Base-by-base conservation (phyloP, 2,329 filamentous ascomycete genomes). In the Sporothrix globosa region DNA sequence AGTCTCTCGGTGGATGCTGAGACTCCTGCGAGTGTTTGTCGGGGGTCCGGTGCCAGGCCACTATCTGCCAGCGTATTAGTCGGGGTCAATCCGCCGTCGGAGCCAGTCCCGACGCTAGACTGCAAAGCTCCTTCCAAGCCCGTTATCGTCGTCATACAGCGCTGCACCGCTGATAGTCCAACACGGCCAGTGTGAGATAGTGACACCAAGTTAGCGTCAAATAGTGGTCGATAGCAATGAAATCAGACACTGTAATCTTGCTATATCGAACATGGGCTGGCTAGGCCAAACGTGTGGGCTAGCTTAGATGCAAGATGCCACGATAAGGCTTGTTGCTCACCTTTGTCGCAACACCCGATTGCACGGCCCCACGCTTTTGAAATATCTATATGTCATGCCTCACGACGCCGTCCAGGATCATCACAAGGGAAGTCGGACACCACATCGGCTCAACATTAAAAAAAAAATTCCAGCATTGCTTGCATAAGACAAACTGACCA, bases 301-400 rank as follows among this genome's bases (percentile, higher is more conserved):
- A 34, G 30, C 17, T 17, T n/a, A n/a, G 34, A 34, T 30, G 11
- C 39, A 21, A 24, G 56, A 24, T 44, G 34, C 39, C 9, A 24
- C 56, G 56, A 61, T 61, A 61, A 61, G 56, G 34, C 39, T 17
- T 44, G n/a, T 21, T 19, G 30, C 34, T 7, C 39, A 44, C 11
- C 44, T 44, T 61, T 11, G 56, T 44, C n/a, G 17, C 14, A 19
- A 27, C 34, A 14, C 2, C 11, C 24, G 44, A 44, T 50, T 24
- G 27, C n/a, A 44, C 10, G 21, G 24, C 10, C 39, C n/a, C 60
- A 52, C 56, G 46, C 14, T 30, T 63, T 52, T 17, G 9, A 44
- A 48, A 61, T 50, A 58, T 61, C 67, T 69, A 60, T 69, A 60
- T 61, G 54, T 48, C 53, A 46, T 50, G 61, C 44, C 67, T 44